Percentiles rank a stretch among this genome's conserved stretches.
Evolutionary conservation across 331 rosid genomes (phyloP).

Genomic region (Pyracantha coccinea): DNA sequence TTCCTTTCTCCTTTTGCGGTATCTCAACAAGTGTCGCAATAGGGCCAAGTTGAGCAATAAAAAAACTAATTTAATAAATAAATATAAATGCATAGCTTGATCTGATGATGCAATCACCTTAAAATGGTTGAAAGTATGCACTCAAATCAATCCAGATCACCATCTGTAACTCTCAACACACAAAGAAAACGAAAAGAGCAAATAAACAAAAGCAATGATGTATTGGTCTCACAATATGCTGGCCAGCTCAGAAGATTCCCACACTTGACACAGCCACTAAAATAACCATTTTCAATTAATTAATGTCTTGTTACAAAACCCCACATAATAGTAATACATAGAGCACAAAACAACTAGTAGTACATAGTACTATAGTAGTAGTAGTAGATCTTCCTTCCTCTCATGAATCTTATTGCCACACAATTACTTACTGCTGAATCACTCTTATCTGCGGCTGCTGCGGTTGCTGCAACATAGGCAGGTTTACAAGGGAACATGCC

Average conservation of each 20-base stretch:
- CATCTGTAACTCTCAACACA: neutral
- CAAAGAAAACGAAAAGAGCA: neutral
- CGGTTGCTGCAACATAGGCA: slow-evolving; percentile 34
- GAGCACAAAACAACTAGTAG: neutral
- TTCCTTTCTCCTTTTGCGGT: too few relatives aligned
- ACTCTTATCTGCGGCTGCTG: slow-evolving; percentile 41
- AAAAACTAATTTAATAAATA: too few relatives aligned
- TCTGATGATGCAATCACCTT: too few relatives aligned
- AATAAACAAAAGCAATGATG: neutral
- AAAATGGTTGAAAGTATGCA: too few relatives aligned
- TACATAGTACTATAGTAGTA: neutral
- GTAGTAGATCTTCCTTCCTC: neutral
- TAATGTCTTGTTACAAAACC: neutral
- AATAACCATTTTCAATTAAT: neutral
- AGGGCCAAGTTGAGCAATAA: too few relatives aligned
- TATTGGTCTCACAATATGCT: neutral
- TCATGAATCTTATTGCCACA: neutral
- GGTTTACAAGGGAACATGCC: slow-evolving; percentile 53
- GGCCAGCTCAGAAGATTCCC: slow-evolving; percentile 11
- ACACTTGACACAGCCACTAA: neutral
- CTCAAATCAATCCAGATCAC: neutral
- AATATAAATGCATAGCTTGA: too few relatives aligned
- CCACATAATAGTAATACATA: neutral
- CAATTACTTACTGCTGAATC: slow-evolving; percentile 18
- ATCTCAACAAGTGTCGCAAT: too few relatives aligned